Percentiles rank a stretch among this genome's conserved stretches.
Evolutionary conservation across 306 rosid species (phyloP).

Genomic region (Glycine soja): DNA sequence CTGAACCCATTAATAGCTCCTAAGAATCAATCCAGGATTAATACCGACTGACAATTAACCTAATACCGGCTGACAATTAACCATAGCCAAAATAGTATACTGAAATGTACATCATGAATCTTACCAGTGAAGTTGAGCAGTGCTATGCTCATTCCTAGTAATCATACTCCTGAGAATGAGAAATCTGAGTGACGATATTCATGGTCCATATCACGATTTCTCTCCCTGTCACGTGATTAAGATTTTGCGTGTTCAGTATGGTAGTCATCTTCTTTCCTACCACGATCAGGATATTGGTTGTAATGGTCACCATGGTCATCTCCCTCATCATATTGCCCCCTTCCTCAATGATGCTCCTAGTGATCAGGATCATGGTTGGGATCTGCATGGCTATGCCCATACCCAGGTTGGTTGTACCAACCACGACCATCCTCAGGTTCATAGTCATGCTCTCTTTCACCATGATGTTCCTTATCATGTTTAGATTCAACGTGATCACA

Average conservation of each 20-base stretch:
- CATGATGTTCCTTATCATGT: conserved; percentile 71
- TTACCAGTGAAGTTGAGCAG: conserved; percentile 48
- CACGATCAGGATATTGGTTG: conserved; percentile 68
- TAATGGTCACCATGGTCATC: conserved; percentile 65
- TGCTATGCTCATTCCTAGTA: conserved; percentile 48
- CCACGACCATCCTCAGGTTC: conserved; percentile 78
- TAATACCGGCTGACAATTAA: no score
- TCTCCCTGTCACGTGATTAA: conserved; percentile 74
- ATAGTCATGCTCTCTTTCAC: conserved; percentile 63
- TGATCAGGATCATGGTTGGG: conserved; percentile 78
- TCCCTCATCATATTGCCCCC: conserved; percentile 64
- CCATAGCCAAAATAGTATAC: conserved; percentile 37
- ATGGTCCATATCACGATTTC: conserved; percentile 65
- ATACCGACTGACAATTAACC: conserved; percentile 25
- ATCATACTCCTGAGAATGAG: conserved; percentile 78
- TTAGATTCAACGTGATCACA: conserved; percentile 72
- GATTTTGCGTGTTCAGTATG: conserved; percentile 62
- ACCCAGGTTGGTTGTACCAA: conserved; percentile 74
- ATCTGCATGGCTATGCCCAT: conserved; percentile 69
- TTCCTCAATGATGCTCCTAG: conserved; percentile 64
- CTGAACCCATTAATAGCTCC: conserved; percentile 34
- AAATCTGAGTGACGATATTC: conserved; percentile 72
- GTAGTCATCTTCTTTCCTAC: conserved; percentile 74
- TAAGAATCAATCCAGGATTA: conserved; percentile 29
- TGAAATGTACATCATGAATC: conserved; percentile 31